Evolutionary conservation across 192 early-diverging fungal genomes (phyloP).

Genomic region (Coemansia sp.): DNA sequence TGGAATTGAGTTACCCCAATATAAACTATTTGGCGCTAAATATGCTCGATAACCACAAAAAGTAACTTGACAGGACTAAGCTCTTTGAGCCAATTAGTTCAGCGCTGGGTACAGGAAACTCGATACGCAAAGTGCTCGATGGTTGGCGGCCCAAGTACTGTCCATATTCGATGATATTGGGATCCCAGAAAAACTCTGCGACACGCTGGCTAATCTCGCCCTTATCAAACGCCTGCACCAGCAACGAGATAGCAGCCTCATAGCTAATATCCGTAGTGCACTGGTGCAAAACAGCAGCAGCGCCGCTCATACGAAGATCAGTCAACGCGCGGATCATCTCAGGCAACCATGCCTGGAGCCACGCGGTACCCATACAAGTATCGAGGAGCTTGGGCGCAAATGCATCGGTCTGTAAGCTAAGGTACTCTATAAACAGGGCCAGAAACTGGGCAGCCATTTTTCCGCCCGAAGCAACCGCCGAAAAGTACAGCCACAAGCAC

Average conservation of each 20-base stretch:
- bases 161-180: conserved; percentile 45
- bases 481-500: conserved; percentile 28
- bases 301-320: conserved; percentile 22
- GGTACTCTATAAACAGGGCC: conserved; percentile 27
- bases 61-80: conserved; percentile 28
- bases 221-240: conserved; percentile 38
- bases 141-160: conserved; percentile 29
- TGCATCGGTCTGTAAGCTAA: conserved; percentile 12
- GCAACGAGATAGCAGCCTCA: conserved; percentile 23
- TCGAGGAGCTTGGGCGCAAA: conserved; percentile 18
- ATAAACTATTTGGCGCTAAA: conserved; percentile 14
- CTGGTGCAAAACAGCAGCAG: conserved; percentile 41
- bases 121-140: neutral
- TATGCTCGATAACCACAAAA: conserved; percentile 32
- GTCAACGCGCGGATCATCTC: conserved; percentile 19
- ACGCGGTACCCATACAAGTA: conserved; percentile 11
- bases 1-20: no score
- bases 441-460: conserved; percentile 9
- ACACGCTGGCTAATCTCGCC: conserved; percentile 24
- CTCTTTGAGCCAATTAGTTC: conserved; percentile 17
- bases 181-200: conserved; percentile 45
- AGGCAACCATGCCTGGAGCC: conserved; percentile 29
- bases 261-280: conserved; percentile 20
- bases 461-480: conserved; percentile 17
- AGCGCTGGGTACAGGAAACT: conserved; percentile 23